These are phyloP conservation scores for Histomonas meleagridis DNA, from an alignment of 208 protist species.

Conservation along the genomic window DNA sequence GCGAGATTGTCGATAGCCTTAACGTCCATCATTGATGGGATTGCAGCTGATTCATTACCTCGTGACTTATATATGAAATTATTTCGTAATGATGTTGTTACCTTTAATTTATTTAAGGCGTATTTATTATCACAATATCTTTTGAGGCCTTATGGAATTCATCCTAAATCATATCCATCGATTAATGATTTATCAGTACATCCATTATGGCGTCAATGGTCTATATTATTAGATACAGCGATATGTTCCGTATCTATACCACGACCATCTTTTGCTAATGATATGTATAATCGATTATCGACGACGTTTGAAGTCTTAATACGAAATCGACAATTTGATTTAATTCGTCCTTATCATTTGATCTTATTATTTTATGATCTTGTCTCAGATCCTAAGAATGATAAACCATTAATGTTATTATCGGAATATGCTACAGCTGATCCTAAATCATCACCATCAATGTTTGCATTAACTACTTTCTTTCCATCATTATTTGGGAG, in stretches of 20 bases:
- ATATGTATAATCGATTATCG: background rate
- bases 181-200: background rate
- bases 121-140: background rate
- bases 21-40: background rate
- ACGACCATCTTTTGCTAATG: background rate
- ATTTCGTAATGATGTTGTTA: background rate
- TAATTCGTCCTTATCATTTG: background rate
- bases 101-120: background rate
- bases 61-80: background rate
- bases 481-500: background rate
- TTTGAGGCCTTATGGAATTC: background rate
- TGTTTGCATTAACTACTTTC: background rate
- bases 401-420: background rate
- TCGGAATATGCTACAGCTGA: background rate
- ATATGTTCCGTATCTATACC: background rate
- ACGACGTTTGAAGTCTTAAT: background rate
- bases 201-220: background rate
- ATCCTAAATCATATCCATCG: background rate
- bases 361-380: background rate
- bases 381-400: background rate
- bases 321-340: background rate
- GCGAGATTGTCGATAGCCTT: background rate
- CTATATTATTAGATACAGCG: background rate
- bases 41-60: background rate
- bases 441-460: background rate